Percentiles rank a stretch among this genome's conserved stretches.
Conservation (phyloP, 2,329 filamentous ascomycete genomes). For the Thelonectria olida region DNA sequence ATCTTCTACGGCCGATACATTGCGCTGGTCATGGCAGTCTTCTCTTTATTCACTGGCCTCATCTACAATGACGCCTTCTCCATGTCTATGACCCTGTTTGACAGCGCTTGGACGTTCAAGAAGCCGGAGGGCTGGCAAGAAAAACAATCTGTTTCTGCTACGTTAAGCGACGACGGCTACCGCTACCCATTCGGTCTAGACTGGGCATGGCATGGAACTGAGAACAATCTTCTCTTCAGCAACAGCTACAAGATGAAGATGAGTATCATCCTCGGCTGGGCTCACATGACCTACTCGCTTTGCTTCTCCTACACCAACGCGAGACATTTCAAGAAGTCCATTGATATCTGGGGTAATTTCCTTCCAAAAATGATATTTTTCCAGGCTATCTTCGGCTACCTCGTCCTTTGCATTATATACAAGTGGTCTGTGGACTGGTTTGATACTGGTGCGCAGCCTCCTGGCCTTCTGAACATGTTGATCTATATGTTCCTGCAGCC, state of each 20-base stretch:
- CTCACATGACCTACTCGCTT: constrained; percentile 98
- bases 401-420: constrained; percentile 93
- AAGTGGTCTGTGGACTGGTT: constrained; percentile 96
- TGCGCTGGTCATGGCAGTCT: constrained; percentile 96
- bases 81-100: constrained; percentile 87
- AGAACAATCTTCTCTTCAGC: constrained; percentile 93
- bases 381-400: constrained; percentile 97
- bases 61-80: constrained; percentile 99
- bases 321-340: constrained; percentile 90
- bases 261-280: constrained; percentile 96
- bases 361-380: constrained; percentile 99
- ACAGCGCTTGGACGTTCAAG: constrained; percentile 86
- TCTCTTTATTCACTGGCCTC: constrained; percentile 95
- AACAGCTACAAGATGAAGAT: constrained; percentile 99
- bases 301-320: constrained; percentile 94
- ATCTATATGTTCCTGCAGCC: constrained; percentile 99
- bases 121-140: constrained; percentile 71
- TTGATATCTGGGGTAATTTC: constrained; percentile 98
- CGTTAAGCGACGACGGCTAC: constrained; percentile 74
- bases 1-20: constrained; percentile 99
- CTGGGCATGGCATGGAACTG: constrained; percentile 94
- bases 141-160: constrained; percentile 72
- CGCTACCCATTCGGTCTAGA: constrained; percentile 96
- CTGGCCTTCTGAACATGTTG: constrained; percentile 95
- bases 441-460: constrained; percentile 70